Base-by-base conservation (phyloP, 371 early-diverging fungal species). In the Dichotomocladium elegans region DNA sequence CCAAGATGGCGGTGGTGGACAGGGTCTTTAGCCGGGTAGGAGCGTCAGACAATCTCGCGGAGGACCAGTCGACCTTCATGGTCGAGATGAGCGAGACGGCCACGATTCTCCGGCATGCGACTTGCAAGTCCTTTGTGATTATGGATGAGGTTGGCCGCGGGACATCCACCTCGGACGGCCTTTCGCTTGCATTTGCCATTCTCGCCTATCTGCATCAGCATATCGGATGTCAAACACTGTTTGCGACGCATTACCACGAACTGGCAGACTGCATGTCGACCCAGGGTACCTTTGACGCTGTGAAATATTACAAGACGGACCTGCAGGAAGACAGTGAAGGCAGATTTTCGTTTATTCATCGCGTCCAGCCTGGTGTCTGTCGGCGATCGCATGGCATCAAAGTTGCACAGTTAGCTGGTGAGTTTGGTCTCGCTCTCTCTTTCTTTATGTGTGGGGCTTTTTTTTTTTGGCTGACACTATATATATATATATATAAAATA, bases 81-180 rank as follows among this genome's bases (percentile, higher is more conserved):
- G 90, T 95, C 7, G 99, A 99, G 74, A 99, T 99, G 99, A 66
- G 74, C 10, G 99, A 99, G 68, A 91, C 96, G 0, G 92, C 95
- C 0, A 77, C 82, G 9, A 98, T 99, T 26, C 73, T 96, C 26
- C 77, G 80, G 21, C 77, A 87, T 43, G 95, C 96, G 3, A 92
- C 94, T 0, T 44, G 68, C 4, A 63, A 72, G 3, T 94, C 95
- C 10, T 77, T 99, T 55, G 90, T 95, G 3, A 90, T 99, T 30
- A 86, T 99, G 77, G 99, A 99, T 63, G 99, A 99, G 66, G 88
- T 99, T 15, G 99, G 99, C 1, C 86, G 99, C 34, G 99, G 99
- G 10, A 99, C 99, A 0, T 84, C 93, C 2, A 91, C 95, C 0
- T 57, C 72, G 19, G 99, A 99, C 60, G 99, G 99, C 0, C 69